A percentile compares a stretch with the other conserved stretches of the same genome.
Conservation (phyloP, 2,329 filamentous ascomycete species). For the Neonectria punicea region DNA sequence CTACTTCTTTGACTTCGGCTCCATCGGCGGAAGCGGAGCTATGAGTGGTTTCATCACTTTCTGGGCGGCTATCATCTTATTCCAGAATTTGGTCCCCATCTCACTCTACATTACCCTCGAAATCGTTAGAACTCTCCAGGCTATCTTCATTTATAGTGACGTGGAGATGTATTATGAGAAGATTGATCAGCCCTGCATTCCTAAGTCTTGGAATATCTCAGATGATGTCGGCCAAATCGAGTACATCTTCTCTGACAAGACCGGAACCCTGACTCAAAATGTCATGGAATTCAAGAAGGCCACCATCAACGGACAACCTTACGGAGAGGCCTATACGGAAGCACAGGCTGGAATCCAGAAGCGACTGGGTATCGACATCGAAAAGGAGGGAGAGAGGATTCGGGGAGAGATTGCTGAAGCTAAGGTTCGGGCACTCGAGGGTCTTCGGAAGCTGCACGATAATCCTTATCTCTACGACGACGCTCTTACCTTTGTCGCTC, state of each 20-base stretch:
- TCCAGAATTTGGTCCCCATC: constrained; percentile 98
- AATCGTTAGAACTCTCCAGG: constrained; percentile 92
- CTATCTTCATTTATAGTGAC: constrained; percentile 97
- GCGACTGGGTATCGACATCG: constrained; percentile 86
- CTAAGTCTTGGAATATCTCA: constrained; percentile 99
- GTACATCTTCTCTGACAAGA: constrained; percentile 99
- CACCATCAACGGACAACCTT: constrained; percentile 94
- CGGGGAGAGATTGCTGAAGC: constrained; percentile 82
- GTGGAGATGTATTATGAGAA: constrained; percentile 96
- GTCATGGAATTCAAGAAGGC: constrained; percentile 99
- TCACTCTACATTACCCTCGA: constrained; percentile 97
- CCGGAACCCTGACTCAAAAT: constrained; percentile 94
- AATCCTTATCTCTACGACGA: constrained; percentile 94
- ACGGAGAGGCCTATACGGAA: constrained; percentile 97
- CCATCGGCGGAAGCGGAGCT: constrained; percentile 77
- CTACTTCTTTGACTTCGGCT: constrained; percentile 85
- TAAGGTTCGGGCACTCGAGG: constrained; percentile 76
- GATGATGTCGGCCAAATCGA: constrained; percentile 98
- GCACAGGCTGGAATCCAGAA: constrained; percentile 97
- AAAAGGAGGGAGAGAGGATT: constrained; percentile 78
- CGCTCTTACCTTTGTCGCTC: constrained; percentile 89
- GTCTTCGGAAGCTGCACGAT: constrained; percentile 80
- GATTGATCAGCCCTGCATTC: constrained; percentile 93
- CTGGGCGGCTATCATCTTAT: constrained; percentile 93
- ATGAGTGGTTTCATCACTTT: constrained; percentile 96